Percentiles rank a stretch among this genome's conserved stretches.
Conservation (phyloP, 176 grass and related monocot species). For the Avena sativa region DNA sequence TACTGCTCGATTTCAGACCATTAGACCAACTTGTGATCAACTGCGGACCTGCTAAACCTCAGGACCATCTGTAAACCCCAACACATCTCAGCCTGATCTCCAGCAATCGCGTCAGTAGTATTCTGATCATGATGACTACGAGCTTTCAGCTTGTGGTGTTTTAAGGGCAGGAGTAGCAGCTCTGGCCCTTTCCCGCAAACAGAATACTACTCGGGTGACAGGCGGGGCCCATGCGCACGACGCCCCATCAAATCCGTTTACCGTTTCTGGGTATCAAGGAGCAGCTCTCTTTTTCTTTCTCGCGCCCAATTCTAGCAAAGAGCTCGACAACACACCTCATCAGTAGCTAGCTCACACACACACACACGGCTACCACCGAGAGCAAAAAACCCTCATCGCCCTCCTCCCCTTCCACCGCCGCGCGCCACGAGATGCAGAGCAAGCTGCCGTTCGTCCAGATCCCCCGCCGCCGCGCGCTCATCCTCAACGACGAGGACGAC, state of each 20-base stretch:
- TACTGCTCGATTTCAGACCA: neutral
- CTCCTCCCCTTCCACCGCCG: neutral
- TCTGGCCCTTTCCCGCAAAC: neutral
- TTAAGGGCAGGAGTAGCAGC: neutral
- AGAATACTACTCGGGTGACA: neutral
- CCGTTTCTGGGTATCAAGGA: neutral
- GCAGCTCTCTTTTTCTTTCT: neutral
- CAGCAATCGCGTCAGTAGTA: neutral
- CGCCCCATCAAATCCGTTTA: neutral
- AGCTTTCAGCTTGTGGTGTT: neutral
- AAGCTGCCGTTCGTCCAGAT: neutral
- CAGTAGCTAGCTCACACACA: neutral
- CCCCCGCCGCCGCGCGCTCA: neutral
- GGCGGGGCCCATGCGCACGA: neutral
- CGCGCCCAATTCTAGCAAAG: slow-evolving; percentile 9
- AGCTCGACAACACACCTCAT: neutral
- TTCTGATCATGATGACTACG: neutral
- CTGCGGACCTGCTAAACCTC: neutral
- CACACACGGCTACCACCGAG: neutral
- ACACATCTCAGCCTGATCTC: neutral
- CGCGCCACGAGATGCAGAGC: neutral
- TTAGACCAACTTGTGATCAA: neutral
- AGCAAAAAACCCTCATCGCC: neutral
- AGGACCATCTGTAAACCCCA: neutral
- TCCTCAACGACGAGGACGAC: neutral